Base-by-base conservation (phyloP, 305 asterid species). In the Withania somnifera region DNA sequence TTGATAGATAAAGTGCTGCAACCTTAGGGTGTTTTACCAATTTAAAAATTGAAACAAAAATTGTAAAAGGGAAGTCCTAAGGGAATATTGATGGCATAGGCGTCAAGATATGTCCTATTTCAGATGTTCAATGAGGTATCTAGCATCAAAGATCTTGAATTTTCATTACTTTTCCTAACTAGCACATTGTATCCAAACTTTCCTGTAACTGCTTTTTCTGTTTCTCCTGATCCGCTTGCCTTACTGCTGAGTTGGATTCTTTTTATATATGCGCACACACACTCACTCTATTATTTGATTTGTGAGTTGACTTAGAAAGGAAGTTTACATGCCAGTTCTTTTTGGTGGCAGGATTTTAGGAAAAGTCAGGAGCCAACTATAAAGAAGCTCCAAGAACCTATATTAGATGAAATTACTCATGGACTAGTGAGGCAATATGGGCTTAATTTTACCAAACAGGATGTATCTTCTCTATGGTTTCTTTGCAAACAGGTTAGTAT, bases 341-440 rank as follows among this genome's bases (percentile, higher is more conserved):
- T 50, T 13, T 50, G 63, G 80, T 75, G 80, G 22, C 89, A 92
- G 98, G 86, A 91, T 52, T 91, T 88, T 88, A 90, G 98, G 84
- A 96, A 86, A 87, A 91, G 93, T 87, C 99, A 87, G 90, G 92
- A 94, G 87, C 99, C 99, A 79, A 81, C 81, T 66, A 93, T 93
- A 73, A 89, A 89, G 68, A 93, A 93, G 86, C 92, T 96, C 82
- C 90, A 90, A 90, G 94, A 89, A 79, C 98, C 99, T 45, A 52
- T 90, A 79, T 68, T 96, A 63, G 91, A 91, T 88, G 90, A 90
- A 87, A 91, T 96, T 82, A 82, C 92, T 54, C 88, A 82, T 63
- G 91, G 82, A 82, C 82, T 94, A 75, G 89, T 85, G 42, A 85
- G 22, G 50, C 97, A 93, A 19, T 92, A 90, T 92, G 97, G 95